Conservation (phyloP, 2,329 filamentous ascomycete species). For the Ophiosphaerella korrae region DNA sequence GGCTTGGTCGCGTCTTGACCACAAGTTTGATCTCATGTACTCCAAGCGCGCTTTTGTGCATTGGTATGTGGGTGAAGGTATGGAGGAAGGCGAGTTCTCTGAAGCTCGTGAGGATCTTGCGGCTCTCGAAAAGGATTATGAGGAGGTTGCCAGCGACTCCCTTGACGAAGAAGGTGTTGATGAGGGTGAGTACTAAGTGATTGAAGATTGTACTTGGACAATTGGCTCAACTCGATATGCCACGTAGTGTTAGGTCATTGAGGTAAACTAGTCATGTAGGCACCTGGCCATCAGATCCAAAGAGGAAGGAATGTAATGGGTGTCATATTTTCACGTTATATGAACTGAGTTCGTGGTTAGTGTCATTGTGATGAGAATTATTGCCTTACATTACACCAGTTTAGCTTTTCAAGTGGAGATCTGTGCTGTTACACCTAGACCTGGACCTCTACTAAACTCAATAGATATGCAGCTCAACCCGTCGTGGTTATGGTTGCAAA, state of each 20-base stretch:
- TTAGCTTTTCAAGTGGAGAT: no score
- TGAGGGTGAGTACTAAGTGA: slow-evolving; percentile 56
- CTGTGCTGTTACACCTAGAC: no score
- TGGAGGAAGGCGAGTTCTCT: slow-evolving; percentile 90
- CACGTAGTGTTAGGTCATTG: slow-evolving; percentile 2
- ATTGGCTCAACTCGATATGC: slow-evolving; percentile 19
- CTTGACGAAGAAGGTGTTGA: slow-evolving; percentile 63
- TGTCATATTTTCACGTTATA: not conserved
- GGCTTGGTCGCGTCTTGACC: slow-evolving; percentile 73
- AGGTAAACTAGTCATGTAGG: slow-evolving; percentile 8
- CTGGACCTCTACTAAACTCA: not conserved
- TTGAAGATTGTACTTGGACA: slow-evolving; percentile 15
- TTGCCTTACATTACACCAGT: not conserved
- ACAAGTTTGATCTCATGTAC: slow-evolving; percentile 81
- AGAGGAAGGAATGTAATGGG: not conserved
- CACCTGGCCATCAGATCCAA: slow-evolving; percentile 1
- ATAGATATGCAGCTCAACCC: not conserved
- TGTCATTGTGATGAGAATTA: not conserved
- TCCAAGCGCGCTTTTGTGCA: slow-evolving; percentile 77
- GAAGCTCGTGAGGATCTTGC: slow-evolving; percentile 86
- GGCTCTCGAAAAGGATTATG: slow-evolving; percentile 84
- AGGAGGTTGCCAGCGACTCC: slow-evolving; percentile 71
- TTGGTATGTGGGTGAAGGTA: slow-evolving; percentile 86
- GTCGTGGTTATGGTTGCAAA: slow-evolving; percentile 19
- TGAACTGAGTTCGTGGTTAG: not conserved